Percentiles rank a stretch among this genome's conserved stretches.
phyloP scores from a whole-genome alignment of 805 yeast species.

The Cyberlindnera misumaiensis region DNA sequence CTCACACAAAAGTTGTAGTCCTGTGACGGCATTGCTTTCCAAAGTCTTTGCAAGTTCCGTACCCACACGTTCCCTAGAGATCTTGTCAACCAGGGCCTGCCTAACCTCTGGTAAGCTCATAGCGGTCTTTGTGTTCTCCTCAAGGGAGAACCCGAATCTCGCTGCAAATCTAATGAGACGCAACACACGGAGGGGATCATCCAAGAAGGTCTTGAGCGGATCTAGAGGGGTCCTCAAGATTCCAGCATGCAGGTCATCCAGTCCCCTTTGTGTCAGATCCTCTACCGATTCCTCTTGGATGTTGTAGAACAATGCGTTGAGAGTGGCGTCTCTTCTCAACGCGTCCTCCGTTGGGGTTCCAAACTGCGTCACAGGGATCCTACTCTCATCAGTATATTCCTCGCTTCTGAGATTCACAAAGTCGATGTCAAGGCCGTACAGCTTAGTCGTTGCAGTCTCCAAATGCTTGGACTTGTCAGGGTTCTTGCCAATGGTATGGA shows the following conservation, averaged over 20 bases:
- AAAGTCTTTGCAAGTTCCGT: conserved; percentile 75
- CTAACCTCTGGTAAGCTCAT: conserved; percentile 59
- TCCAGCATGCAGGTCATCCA: conserved; percentile 63
- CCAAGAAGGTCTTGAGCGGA: conserved; percentile 79
- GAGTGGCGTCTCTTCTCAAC: conserved; percentile 86
- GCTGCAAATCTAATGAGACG: conserved; percentile 83
- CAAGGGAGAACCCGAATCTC: conserved; percentile 64
- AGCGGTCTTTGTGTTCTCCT: conserved; percentile 44
- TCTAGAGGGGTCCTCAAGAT: conserved; percentile 81
- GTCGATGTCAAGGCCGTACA: conserved; percentile 82
- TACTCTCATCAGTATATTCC: conserved; percentile 70
- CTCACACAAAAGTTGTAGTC: conserved; percentile 50
- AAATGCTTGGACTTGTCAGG: conserved; percentile 95
- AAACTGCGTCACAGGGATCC: conserved; percentile 77
- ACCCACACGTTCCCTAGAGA: conserved; percentile 87
- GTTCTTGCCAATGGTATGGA: conserved; percentile 82
- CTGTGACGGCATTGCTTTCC: conserved; percentile 59
- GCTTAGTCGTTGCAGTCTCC: conserved; percentile 90
- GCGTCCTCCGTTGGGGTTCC: conserved; percentile 96
- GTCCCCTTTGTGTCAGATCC: conserved; percentile 75
- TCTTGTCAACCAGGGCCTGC: conserved; percentile 56
- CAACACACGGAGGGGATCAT: conserved; percentile 88
- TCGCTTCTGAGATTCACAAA: conserved; percentile 90
- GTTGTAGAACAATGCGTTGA: conserved; percentile 89
- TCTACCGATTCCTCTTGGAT: conserved; percentile 63